These are phyloP conservation scores for Ambrosia hybrid DNA, from an alignment of 140 eudicot genomes.

Conservation along the genomic window DNA sequence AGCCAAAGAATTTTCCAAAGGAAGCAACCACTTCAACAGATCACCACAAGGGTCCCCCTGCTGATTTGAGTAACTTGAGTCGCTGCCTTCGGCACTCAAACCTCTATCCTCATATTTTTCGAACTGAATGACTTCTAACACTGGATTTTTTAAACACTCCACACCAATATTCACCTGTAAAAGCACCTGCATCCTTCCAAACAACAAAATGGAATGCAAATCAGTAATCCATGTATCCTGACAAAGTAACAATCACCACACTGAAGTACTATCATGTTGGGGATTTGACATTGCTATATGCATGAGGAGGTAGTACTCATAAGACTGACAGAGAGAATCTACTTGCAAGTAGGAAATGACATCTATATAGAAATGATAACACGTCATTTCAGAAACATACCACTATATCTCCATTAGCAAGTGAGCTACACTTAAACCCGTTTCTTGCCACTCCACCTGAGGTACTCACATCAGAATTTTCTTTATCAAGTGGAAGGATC, in stretches of 20 bases:
- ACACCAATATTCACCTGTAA: conserved; percentile 82
- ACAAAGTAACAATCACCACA: not conserved
- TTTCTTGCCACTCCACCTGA: conserved; percentile 97
- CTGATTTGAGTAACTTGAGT: conserved; percentile 28
- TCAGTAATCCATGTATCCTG: conserved; percentile 29
- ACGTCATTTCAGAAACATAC: conserved; percentile 54
- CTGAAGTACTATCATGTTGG: conserved; percentile 5
- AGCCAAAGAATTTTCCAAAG: conserved; percentile 67
- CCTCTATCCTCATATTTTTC: conserved; percentile 64
- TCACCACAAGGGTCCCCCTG: conserved; percentile 66
- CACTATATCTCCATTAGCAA: conserved; percentile 96
- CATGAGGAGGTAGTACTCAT: not conserved
- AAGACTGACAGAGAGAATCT: conserved; percentile 18
- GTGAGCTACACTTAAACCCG: conserved; percentile 68
- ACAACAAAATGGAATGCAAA: conserved; percentile 61
- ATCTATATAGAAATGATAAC: not conserved
- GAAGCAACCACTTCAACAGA: conserved; percentile 87
- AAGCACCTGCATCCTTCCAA: conserved; percentile 99
- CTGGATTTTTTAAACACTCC: conserved; percentile 66
- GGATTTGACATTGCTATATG: not conserved
- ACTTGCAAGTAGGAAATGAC: conserved; percentile 11
- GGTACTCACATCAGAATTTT: conserved; percentile 64
- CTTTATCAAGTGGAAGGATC: conserved; percentile 58
- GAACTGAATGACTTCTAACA: conserved; percentile 80
- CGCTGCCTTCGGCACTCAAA: conserved; percentile 22